Conservation (phyloP, 805 yeast species). For the Candida chilensis region DNA sequence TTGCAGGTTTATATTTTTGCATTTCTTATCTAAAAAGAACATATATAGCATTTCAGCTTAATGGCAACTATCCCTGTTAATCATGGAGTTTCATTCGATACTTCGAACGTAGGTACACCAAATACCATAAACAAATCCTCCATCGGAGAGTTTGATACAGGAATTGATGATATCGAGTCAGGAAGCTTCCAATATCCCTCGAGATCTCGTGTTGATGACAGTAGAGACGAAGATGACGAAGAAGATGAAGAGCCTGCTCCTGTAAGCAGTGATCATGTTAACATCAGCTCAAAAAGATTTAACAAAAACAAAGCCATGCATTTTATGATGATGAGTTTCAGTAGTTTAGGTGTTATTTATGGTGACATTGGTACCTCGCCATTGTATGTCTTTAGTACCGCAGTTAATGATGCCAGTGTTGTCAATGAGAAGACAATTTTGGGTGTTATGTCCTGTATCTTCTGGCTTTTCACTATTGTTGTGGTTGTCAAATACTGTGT, state of each 20-base stretch:
- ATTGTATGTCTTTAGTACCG: conserved; percentile 35
- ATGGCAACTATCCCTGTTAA: too few species aligned
- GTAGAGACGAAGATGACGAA: neutral
- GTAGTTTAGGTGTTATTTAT: conserved; percentile 53
- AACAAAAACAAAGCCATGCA: neutral
- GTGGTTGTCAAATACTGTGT: conserved; percentile 43
- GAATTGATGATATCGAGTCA: too few species aligned
- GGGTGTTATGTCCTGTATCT: conserved; percentile 44
- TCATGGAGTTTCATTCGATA: too few species aligned
- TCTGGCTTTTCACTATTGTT: conserved; percentile 44
- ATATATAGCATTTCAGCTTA: too few species aligned
- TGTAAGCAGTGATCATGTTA: neutral
- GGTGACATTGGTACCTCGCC: conserved; percentile 62
- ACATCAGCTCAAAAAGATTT: neutral
- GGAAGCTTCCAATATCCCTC: too few species aligned
- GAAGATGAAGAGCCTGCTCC: neutral
- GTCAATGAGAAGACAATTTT: conserved; percentile 30
- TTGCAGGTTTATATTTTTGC: too few species aligned
- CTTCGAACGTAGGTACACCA: too few species aligned
- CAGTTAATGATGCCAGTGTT: conserved; percentile 12
- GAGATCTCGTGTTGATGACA: too few species aligned
- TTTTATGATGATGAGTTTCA: conserved; percentile 20
- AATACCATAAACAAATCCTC: too few species aligned
- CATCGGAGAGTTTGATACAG: too few species aligned
- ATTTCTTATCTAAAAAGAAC: too few species aligned